Evolutionary conservation across 140 eudicot species (phyloP), one percentile per base, ranked within the genome.

Genomic region (Bidens hawaiensis): DNA sequence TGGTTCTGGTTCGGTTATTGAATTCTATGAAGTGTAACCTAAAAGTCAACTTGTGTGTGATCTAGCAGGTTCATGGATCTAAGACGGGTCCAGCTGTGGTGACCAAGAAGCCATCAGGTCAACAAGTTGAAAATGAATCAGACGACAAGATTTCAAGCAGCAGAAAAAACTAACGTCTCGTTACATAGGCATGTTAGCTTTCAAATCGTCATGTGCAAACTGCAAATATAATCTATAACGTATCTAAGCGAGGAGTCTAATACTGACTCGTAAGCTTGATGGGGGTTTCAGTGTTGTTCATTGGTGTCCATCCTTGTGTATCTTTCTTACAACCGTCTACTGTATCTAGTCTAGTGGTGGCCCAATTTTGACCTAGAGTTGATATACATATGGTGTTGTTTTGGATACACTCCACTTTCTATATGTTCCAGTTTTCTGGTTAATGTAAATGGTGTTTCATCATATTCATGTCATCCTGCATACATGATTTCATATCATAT

Each of bases 41-140:
- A 10, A 64, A 30, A 43, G 42, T 19, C 16, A 62, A 5, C 16
- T 24, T 64, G 65, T 63, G 38, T 53, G 45, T 13, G n/a, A 45
- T 59, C 51, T 52, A 57, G 58, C 81, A 82, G 89, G 81, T 71
- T 55, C 86, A 64, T 28, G 86, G 82, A 42, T 67, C 76, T 19
- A 48, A 53, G 30, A 56, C 21, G 4, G 66, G 73, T 55, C 59
- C 74, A 27, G 69, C 78, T 23, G 18, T 41, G 72, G 59, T 64
- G 71, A 53, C 72, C 24, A 72, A 81, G 58, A 67, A 70, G 62
- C 66, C 55, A 22, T 69, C 55, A 58, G 36, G 66, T 38, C 78
- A 75, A 56, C 72, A 71, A 72, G 70, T 41, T 24, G 73, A 54
- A 15, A 75, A 65, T 51, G 78, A 81, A 67, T 36, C 76, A 62